Evolutionary conservation across 1,284 basidiomycete genomes (phyloP).

Genomic region (Moesziomyces sp.): DNA sequence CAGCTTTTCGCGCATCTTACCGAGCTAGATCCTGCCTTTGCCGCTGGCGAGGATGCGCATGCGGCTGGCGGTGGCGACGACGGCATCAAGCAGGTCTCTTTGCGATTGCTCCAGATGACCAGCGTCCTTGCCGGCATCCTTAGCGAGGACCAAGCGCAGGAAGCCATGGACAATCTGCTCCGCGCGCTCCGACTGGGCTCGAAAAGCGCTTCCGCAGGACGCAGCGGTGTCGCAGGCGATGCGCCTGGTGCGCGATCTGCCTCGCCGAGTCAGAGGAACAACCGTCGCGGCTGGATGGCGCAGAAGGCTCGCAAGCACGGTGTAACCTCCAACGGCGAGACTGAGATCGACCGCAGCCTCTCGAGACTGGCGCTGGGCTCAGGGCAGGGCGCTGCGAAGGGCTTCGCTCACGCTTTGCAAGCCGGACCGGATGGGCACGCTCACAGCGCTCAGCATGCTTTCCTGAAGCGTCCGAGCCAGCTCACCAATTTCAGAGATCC

Average conservation of each 20-base stretch:
- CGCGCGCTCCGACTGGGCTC: constrained; percentile 51
- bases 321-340: constrained; percentile 7
- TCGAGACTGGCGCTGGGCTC: background rate
- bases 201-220: constrained; percentile 45
- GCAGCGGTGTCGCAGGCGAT: constrained; percentile 17
- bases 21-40: constrained; percentile 44
- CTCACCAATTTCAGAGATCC: constrained; percentile 16
- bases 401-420: constrained; percentile 1
- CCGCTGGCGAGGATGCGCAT: constrained; percentile 12
- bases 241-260: constrained; percentile 17
- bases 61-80: constrained; percentile 25
- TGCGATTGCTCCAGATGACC: constrained; percentile 62
- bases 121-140: constrained; percentile 61
- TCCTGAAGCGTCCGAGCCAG: constrained; percentile 13
- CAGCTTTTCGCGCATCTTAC: constrained; percentile 45
- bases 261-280: constrained; percentile 34
- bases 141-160: constrained; percentile 67
- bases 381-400: background rate
- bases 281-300: constrained; percentile 56
- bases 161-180: constrained; percentile 62
- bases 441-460: constrained; percentile 1
- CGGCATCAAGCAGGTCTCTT: constrained; percentile 40
- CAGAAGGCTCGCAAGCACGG: constrained; percentile 56
- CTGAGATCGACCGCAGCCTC: background rate
- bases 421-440: background rate